phyloP scores from a whole-genome alignment of 148 eudicot genomes.

The Nepenthes gracilis region DNA sequence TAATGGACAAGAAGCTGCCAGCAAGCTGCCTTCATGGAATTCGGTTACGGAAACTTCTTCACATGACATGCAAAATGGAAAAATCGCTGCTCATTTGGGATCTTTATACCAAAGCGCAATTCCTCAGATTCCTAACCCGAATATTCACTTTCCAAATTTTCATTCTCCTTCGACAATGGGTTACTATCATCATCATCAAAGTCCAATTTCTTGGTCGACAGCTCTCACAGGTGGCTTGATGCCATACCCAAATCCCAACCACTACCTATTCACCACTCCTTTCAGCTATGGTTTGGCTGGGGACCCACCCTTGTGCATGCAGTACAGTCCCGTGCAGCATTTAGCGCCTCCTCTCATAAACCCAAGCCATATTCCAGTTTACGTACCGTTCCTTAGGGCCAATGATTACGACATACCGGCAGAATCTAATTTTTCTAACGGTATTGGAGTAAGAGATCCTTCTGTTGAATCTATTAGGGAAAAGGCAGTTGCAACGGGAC shows the following conservation, averaged over 20 bases:
- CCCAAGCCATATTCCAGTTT: constrained; percentile 47
- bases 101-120: constrained; percentile 27
- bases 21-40: constrained; percentile 10
- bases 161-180: constrained; percentile 59
- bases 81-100: constrained; percentile 16
- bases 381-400: constrained; percentile 41
- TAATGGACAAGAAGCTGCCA: constrained; percentile 9
- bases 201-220: constrained; percentile 61
- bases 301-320: constrained; percentile 49
- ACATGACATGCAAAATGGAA: constrained; percentile 26
- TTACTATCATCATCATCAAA: constrained; percentile 75
- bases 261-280: constrained; percentile 46
- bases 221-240: constrained; percentile 57
- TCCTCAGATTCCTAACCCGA: constrained; percentile 51
- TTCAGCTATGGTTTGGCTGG: constrained; percentile 47
- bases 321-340: constrained; percentile 57
- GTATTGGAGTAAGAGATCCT: constrained; percentile 19
- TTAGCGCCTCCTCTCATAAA: constrained; percentile 42
- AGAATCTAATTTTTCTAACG: constrained; percentile 15
- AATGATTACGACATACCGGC: constrained; percentile 33
- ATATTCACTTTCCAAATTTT: constrained; percentile 48
- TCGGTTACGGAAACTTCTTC: constrained; percentile 16
- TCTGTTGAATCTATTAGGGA: constrained; percentile 18
- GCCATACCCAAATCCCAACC: constrained; percentile 58
- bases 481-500: constrained; percentile 17